These are phyloP conservation scores for Apiotrichum porosum DNA, from an alignment of 1,284 basidiomycete genomes.

Conservation along the genomic window DNA sequence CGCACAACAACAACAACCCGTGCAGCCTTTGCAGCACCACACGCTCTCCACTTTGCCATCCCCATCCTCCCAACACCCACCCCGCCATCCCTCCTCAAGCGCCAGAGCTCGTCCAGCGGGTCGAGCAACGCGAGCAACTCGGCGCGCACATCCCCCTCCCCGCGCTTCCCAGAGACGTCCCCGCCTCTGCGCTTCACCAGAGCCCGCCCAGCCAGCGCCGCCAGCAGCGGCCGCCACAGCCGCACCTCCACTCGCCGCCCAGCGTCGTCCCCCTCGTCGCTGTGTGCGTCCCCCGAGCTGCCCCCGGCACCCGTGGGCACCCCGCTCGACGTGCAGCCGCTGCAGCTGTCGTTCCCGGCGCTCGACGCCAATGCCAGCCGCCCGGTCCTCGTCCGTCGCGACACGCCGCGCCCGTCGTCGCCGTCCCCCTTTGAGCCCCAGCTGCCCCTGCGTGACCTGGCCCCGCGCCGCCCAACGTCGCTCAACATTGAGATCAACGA, in stretches of 20 bases:
- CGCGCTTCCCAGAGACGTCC: background rate
- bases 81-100: conserved; percentile 33
- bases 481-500: conserved; percentile 1
- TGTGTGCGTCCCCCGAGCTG: background rate
- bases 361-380: background rate
- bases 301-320: background rate
- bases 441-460: no score
- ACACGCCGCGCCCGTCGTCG: conserved; percentile 18
- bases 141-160: background rate
- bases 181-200: background rate
- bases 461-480: background rate
- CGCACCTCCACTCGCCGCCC: background rate
- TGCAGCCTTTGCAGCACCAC: conserved; percentile 7
- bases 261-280: background rate
- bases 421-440: no score
- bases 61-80: conserved; percentile 25
- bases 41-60: conserved; percentile 35
- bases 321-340: background rate
- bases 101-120: conserved; percentile 1
- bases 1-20: no score
- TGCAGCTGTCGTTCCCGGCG: background rate
- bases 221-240: no score
- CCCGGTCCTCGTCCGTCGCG: conserved; percentile 17
- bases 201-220: background rate
- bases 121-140: background rate